phyloP scores from a whole-genome alignment of 2,329 filamentous ascomycete species.

The Aspergillus pseudoglaucus region DNA sequence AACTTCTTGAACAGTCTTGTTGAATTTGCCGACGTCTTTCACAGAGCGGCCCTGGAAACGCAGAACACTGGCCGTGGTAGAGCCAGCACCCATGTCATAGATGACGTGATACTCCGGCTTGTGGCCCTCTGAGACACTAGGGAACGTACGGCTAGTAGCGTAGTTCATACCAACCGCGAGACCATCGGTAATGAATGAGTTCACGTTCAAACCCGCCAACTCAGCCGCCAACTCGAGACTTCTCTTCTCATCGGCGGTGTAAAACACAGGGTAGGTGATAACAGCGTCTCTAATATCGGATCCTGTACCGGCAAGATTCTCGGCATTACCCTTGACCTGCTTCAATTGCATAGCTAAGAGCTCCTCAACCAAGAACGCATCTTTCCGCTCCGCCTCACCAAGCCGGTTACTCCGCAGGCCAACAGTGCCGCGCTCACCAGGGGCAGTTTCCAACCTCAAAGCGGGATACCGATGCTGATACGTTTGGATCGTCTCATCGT shows the following conservation, averaged over 20 bases:
- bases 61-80: constrained; percentile 80
- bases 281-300: constrained; percentile 72
- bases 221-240: constrained; percentile 78
- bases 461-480: constrained; percentile 75
- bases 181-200: constrained; percentile 81
- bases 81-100: constrained; percentile 97
- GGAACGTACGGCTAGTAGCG: constrained; percentile 84
- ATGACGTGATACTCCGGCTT: constrained; percentile 89
- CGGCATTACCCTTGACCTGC: constrained; percentile 83
- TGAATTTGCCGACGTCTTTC: constrained; percentile 87
- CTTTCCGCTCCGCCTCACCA: constrained; percentile 56
- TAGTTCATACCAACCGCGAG: constrained; percentile 93
- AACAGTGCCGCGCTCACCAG: constrained; percentile 57
- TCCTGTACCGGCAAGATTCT: constrained; percentile 70
- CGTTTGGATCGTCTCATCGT: constrained; percentile 52
- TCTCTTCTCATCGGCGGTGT: constrained; percentile 81
- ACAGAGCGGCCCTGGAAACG: constrained; percentile 82
- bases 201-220: constrained; percentile 77
- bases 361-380: constrained; percentile 73
- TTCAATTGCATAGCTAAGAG: constrained; percentile 93
- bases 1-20: constrained; percentile 97
- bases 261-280: constrained; percentile 84
- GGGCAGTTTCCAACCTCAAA: constrained; percentile 56
- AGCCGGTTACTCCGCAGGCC: constrained; percentile 74
- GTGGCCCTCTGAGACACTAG: constrained; percentile 70